Evolutionary conservation across 768 basidiomycete genomes (phyloP).

Genomic region (Leccinum rimulosum): DNA sequence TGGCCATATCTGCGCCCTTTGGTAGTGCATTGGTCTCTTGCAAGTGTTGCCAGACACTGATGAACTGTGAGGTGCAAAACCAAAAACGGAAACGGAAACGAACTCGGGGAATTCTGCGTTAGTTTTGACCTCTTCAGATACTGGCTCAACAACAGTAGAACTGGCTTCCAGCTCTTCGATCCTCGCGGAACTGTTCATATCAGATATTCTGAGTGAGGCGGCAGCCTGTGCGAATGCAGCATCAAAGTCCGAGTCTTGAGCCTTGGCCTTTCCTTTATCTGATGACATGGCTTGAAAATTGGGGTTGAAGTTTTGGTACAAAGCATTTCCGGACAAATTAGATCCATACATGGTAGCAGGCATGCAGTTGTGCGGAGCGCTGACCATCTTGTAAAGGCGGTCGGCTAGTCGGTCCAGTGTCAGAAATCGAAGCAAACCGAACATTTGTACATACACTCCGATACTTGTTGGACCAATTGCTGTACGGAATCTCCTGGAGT

Average conservation of each 20-base stretch:
- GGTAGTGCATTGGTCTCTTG: conserved; percentile 58
- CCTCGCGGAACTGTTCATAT: conserved; percentile 40
- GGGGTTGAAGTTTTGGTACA: conserved; percentile 33
- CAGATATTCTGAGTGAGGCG: conserved; percentile 46
- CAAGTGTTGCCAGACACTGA: conserved; percentile 62
- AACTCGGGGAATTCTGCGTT: conserved; percentile 55
- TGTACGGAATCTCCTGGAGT: conserved; percentile 32
- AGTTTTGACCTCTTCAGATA: conserved; percentile 31
- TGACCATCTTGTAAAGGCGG: conserved; percentile 37
- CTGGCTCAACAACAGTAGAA: conserved; percentile 38
- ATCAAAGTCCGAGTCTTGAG: conserved; percentile 75
- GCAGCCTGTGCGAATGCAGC: conserved; percentile 74
- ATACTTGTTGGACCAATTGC: conserved; percentile 25
- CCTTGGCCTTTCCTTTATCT: conserved; percentile 76
- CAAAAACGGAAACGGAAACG: conserved; percentile 15
- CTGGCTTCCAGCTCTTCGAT: conserved; percentile 55
- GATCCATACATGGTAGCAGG: conserved; percentile 29
- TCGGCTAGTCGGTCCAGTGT: conserved; percentile 28
- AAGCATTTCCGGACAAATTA: conserved; percentile 32
- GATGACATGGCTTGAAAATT: conserved; percentile 20
- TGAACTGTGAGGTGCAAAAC: conserved; percentile 2
- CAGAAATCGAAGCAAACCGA: not conserved
- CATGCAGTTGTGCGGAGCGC: conserved; percentile 38
- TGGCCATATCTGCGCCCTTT: conserved; percentile 60
- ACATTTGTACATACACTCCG: conserved; percentile 19